phyloP scores from a whole-genome alignment of 345 rosid species.

The Mercurialis annua region DNA sequence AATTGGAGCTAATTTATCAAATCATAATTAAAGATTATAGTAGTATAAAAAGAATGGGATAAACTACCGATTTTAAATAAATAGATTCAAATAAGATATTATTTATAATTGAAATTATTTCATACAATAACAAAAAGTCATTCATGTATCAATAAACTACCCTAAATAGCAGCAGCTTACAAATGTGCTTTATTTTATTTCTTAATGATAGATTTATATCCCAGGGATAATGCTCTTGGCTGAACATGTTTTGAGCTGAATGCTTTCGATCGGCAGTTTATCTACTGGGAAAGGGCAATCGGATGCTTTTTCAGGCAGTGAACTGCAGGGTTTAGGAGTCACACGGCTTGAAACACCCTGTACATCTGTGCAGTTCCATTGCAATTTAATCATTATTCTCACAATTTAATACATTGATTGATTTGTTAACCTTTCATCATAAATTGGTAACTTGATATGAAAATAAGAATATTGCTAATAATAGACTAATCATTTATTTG shows the following conservation, averaged over 20 bases:
- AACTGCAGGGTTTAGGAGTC: slow-evolving; percentile 47
- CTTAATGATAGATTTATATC: neutral
- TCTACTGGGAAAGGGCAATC: slow-evolving; percentile 55
- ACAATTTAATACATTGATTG: too few relatives aligned
- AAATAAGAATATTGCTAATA: too few relatives aligned
- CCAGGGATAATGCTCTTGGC: neutral
- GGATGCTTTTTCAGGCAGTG: slow-evolving; percentile 41
- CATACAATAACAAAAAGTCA: too few relatives aligned
- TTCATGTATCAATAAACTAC: neutral
- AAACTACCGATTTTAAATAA: too few relatives aligned
- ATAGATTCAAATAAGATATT: slow-evolving; percentile 20
- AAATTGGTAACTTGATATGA: too few relatives aligned
- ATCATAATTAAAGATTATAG: too few relatives aligned
- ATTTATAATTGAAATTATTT: too few relatives aligned
- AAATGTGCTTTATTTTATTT: neutral
- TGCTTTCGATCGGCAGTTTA: slow-evolving; percentile 52
- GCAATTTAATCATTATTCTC: too few relatives aligned
- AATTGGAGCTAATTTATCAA: too few relatives aligned
- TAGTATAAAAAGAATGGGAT: too few relatives aligned
- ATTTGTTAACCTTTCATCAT: too few relatives aligned
- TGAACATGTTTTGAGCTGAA: slow-evolving; percentile 43
- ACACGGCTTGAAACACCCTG: slow-evolving; percentile 53
- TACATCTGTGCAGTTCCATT: slow-evolving; percentile 68
- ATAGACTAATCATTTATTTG: too few relatives aligned
- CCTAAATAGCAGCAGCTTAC: neutral